Percentiles rank a stretch among this genome's conserved stretches.
Conservation (phyloP, 2,329 filamentous ascomycete species). For the Colletotrichum cereale region DNA sequence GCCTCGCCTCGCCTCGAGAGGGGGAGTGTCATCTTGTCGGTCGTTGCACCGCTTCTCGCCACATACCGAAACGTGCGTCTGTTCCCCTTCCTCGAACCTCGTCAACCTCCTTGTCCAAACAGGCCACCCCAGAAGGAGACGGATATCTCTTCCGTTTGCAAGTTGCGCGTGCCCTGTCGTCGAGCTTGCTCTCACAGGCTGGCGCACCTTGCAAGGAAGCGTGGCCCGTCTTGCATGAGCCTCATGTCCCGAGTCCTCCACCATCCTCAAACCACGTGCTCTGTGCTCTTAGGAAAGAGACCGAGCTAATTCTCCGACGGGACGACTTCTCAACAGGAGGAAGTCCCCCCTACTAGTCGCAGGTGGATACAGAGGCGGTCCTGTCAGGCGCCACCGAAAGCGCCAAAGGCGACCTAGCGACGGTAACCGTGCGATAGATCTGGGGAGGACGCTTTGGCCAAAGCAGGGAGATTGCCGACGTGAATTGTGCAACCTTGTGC, state of each 20-base stretch:
- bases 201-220: neutral
- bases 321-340: neutral
- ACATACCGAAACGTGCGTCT: constrained; percentile 26
- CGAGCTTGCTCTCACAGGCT: neutral
- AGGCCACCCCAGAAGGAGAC: neutral
- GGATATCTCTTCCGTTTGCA: neutral
- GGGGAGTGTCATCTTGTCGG: neutral
- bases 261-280: constrained; percentile 5
- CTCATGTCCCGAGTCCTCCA: constrained; percentile 18
- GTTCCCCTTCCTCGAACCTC: constrained; percentile 5
- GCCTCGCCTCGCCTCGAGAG: neutral
- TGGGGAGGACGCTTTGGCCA: constrained; percentile 10
- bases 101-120: neutral
- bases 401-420: constrained; percentile 23
- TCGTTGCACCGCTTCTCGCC: constrained; percentile 21
- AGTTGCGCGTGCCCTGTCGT: constrained; percentile 2
- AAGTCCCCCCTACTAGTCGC: neutral
- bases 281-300: constrained; percentile 18
- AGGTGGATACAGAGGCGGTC: constrained; percentile 13
- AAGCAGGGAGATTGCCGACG: constrained; percentile 20
- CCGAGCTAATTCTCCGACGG: constrained; percentile 23
- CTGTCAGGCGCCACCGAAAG: constrained; percentile 24
- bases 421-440: constrained; percentile 23
- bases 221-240: constrained; percentile 30
- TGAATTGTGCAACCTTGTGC: constrained; percentile 11